A percentile compares a stretch with the other conserved stretches of the same genome.
These are phyloP conservation scores for Linum usitatissimum DNA, from an alignment of 345 rosid species.

Conservation along the genomic window DNA sequence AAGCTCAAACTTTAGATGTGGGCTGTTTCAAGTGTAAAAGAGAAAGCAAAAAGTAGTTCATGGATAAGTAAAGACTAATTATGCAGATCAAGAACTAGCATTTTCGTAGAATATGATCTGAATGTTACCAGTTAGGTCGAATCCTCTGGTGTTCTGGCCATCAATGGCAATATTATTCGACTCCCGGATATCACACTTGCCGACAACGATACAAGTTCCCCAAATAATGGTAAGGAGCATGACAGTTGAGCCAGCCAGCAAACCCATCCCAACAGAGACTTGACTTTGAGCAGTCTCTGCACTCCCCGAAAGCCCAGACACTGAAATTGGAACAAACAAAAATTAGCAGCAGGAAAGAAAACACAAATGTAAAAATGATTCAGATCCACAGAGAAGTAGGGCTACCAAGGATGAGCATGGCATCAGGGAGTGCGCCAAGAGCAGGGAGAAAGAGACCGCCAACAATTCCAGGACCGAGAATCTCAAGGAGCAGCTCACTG, in stretches of 20 bases:
- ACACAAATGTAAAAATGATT: background rate
- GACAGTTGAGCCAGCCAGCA: constrained; percentile 39
- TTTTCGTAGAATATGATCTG: background rate
- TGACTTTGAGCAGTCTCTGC: constrained; percentile 31
- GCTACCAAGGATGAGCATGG: constrained; percentile 87
- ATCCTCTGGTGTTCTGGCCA: constrained; percentile 1
- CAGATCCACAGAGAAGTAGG: background rate
- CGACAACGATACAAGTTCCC: constrained; percentile 36
- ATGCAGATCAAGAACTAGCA: background rate
- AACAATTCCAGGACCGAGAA: constrained; percentile 85
- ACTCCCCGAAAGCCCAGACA: constrained; percentile 34
- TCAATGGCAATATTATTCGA: background rate
- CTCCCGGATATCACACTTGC: constrained; percentile 14
- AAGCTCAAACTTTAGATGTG: no score
- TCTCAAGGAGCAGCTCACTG: constrained; percentile 85
- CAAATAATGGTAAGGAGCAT: constrained; percentile 37
- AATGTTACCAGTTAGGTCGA: background rate
- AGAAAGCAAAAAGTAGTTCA: background rate
- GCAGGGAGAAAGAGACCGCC: constrained; percentile 90
- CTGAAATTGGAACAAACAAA: constrained; percentile 10
- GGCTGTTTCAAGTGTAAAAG: no score
- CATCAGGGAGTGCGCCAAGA: constrained; percentile 96
- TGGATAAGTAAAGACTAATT: background rate
- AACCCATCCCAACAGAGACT: constrained; percentile 34
- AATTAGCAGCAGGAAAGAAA: background rate